These are phyloP conservation scores for Penicillium herquei DNA, from an alignment of 495 filamentous ascomycete species.

Conservation along the genomic window DNA sequence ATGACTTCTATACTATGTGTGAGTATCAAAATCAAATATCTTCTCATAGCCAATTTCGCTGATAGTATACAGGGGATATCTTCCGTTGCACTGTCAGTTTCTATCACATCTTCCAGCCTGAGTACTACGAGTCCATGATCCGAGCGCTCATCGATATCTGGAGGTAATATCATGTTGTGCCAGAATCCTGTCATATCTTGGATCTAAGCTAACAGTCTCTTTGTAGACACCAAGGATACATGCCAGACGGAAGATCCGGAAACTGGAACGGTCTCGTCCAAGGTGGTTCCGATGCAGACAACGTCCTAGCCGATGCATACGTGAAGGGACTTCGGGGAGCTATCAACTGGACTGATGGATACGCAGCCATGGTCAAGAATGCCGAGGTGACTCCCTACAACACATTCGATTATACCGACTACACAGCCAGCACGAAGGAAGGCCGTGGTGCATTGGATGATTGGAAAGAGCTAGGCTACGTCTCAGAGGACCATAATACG, in stretches of 20 bases:
- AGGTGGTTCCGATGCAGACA: conserved; percentile 68
- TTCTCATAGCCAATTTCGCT: not conserved
- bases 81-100: conserved; percentile 47
- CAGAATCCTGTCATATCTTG: not conserved
- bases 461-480: conserved; percentile 66
- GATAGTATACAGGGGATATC: conserved; percentile 28
- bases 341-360: conserved; percentile 53
- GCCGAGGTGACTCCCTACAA: conserved; percentile 70
- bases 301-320: conserved; percentile 34
- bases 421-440: conserved; percentile 60
- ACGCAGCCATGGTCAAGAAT: conserved; percentile 62
- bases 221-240: conserved; percentile 49
- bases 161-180: conserved; percentile 18
- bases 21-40: conserved; percentile 4
- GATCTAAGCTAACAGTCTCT: not conserved
- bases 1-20: conserved; percentile 51
- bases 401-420: conserved; percentile 59
- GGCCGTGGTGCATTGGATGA: conserved; percentile 64
- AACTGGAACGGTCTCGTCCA: conserved; percentile 69
- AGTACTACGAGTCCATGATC: conserved; percentile 61
- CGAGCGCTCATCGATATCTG: conserved; percentile 50
- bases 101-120: conserved; percentile 66
- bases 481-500: conserved; percentile 68
- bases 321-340: conserved; percentile 47
- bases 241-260: conserved; percentile 58